Evolutionary conservation across 345 rosid genomes (phyloP), one percentile per base, ranked within the genome.

Genomic region (Leavenworthia alabamica): DNA sequence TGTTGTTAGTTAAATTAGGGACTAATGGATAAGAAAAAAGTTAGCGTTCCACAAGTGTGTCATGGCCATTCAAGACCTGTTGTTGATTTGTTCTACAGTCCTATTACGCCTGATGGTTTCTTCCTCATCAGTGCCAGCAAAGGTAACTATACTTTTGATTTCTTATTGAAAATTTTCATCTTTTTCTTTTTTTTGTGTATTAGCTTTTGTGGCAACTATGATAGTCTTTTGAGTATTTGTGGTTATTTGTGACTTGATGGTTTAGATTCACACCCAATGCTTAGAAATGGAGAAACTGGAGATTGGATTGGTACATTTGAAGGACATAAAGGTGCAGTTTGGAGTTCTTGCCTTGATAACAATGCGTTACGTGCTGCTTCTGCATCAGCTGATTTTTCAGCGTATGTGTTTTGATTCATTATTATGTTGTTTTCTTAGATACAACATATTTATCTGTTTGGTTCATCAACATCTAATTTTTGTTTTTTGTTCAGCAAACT

Each of bases 251-350:
- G 67, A 16, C 1, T 64, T 57, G 39, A 33, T 48, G 59, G 19
- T 19, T 33, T 71, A 94, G 99, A 94, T 81, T 88, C 95, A 13
- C 87, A 73, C 75, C 99, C 97, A 35, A 94, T 94, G 99, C 59
- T 94, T 80, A 88, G 97, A 70, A 90, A 94, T 73, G 99, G 97
- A 11, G 99, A 94, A 77, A 94, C 95, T 53, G 99, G 99, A 62
- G 99, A 94, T 63, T 94, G 99, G 99, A 86, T 94, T 72, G 97
- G 99, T 41, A 94, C 99, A 19, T 94, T 94, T 75, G 95, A 90
- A 77, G 99, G 99, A 35, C 99, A 94, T 61, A 94, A 94, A 81
- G 97, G 99, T 68, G 97, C 96, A 14, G 97, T 94, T 53, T 94
- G 99, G 99, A 90, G 99, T 64, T 88, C 90, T 66, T 84, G 95